Percentiles rank a stretch among this genome's conserved stretches.
These are phyloP conservation scores for Venturia carpophila DNA, from an alignment of 2,329 filamentous ascomycete genomes.

Conservation along the genomic window DNA sequence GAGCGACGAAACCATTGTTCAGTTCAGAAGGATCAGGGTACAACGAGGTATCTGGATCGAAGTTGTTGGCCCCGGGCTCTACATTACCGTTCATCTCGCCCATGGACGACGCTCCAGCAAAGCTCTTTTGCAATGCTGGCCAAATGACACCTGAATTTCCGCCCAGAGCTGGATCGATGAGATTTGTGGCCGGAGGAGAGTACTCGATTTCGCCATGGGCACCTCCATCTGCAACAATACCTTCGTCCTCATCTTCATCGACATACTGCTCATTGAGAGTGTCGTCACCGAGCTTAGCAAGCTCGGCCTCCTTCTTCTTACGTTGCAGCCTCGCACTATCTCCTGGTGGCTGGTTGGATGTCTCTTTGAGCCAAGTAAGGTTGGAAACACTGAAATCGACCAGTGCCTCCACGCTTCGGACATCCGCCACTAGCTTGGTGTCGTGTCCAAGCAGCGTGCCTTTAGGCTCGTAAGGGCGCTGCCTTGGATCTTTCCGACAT, in stretches of 20 bases:
- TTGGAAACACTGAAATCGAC: conserved; percentile 91
- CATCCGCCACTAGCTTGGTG: conserved; percentile 81
- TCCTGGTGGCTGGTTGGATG: conserved; percentile 38
- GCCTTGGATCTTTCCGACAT: conserved; percentile 63
- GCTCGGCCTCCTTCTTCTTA: conserved; percentile 43
- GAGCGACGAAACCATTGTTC: conserved; percentile 20
- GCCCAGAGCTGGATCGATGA: conserved; percentile 30
- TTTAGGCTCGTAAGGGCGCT: conserved; percentile 74
- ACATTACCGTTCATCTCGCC: neutral
- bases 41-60: neutral
- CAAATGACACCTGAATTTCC: neutral
- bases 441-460: conserved; percentile 85
- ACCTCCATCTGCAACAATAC: conserved; percentile 16
- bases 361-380: conserved; percentile 66
- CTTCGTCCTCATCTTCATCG: conserved; percentile 30
- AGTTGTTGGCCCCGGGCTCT: neutral
- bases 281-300: conserved; percentile 41
- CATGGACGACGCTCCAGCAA: neutral
- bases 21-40: conserved; percentile 13
- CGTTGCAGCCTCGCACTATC: conserved; percentile 34
- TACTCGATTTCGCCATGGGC: conserved; percentile 36
- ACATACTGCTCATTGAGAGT: conserved; percentile 39
- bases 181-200: conserved; percentile 29
- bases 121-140: conserved; percentile 4
- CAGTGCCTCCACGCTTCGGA: conserved; percentile 79